phyloP scores from a whole-genome alignment of 345 rosid genomes.

The Arabidopsis suecica region DNA sequence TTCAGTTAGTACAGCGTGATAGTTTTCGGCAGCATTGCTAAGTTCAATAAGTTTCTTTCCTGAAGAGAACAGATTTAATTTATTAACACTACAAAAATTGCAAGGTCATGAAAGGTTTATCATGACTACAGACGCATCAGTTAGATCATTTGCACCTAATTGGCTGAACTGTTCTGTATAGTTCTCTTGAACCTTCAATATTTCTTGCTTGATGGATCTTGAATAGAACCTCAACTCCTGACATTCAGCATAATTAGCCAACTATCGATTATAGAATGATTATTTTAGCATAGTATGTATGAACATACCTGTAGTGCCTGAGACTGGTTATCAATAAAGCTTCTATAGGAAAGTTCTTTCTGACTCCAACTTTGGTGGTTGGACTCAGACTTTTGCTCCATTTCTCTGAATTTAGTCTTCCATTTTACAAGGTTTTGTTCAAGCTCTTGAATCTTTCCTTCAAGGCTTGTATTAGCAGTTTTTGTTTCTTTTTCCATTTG shows the following conservation, averaged over 20 bases:
- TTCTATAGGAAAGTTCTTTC: constrained; percentile 55
- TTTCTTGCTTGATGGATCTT: constrained; percentile 68
- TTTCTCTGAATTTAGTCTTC: constrained; percentile 53
- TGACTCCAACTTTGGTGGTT: constrained; percentile 54
- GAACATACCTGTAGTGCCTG: constrained; percentile 60
- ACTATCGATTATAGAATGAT: constrained; percentile 13
- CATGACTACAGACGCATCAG: constrained; percentile 15
- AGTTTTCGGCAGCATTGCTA: constrained; percentile 68
- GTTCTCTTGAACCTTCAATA: constrained; percentile 52
- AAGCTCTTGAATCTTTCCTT: constrained; percentile 59
- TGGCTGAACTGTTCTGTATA: constrained; percentile 59
- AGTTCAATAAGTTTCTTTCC: constrained; percentile 63
- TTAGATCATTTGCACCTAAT: constrained; percentile 57
- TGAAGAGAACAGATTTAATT: constrained; percentile 36
- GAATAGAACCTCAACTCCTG: constrained; percentile 72
- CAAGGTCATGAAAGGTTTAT: neutral
- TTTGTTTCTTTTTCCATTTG: constrained; percentile 66
- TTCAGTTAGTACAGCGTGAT: constrained; percentile 75
- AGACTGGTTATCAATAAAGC: constrained; percentile 53
- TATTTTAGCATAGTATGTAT: neutral
- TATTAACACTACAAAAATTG: neutral
- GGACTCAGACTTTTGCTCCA: constrained; percentile 55
- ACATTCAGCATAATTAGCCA: constrained; percentile 26
- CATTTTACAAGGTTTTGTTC: constrained; percentile 51
- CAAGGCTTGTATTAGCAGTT: constrained; percentile 49